These are phyloP conservation scores for Mycena latifolia DNA, from an alignment of 768 basidiomycete genomes.

Conservation along the genomic window DNA sequence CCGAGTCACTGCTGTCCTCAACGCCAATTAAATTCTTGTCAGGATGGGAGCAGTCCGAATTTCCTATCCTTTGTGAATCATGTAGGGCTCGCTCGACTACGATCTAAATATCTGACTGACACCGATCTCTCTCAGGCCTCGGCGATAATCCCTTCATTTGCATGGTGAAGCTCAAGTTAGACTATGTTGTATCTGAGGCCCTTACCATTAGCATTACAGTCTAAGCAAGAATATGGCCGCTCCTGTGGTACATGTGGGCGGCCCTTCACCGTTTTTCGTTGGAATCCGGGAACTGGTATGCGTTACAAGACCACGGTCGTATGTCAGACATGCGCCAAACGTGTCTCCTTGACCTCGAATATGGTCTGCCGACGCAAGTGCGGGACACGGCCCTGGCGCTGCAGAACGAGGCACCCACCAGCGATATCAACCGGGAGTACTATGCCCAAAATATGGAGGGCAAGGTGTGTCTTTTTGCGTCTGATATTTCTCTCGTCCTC, in stretches of 20 bases:
- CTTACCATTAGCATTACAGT: slow-evolving; percentile 58
- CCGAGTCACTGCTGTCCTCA: too few relatives aligned
- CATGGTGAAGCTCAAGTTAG: slow-evolving; percentile 71
- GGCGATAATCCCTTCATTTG: slow-evolving; percentile 93
- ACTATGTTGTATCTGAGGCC: too few relatives aligned
- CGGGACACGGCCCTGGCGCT: slow-evolving; percentile 93
- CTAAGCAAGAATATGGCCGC: slow-evolving; percentile 95
- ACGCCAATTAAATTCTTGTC: too few relatives aligned
- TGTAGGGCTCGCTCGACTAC: too few relatives aligned
- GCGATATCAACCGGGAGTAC: slow-evolving; percentile 97
- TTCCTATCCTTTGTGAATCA: slow-evolving; percentile 94
- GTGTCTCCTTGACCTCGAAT: slow-evolving; percentile 96
- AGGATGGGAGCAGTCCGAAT: slow-evolving; percentile 84
- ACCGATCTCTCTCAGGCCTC: too few relatives aligned
- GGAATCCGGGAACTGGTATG: slow-evolving; percentile 95
- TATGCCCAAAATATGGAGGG: slow-evolving; percentile 93
- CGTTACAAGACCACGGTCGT: slow-evolving; percentile 98
- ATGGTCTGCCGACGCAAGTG: slow-evolving; percentile 96
- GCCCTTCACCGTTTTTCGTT: slow-evolving; percentile 97
- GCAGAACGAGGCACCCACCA: slow-evolving; percentile 91
- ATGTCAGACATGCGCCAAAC: slow-evolving; percentile 99
- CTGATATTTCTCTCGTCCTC: slow-evolving; percentile 13
- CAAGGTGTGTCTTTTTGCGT: slow-evolving; percentile 63
- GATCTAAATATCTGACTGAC: too few relatives aligned
- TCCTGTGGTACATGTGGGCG: slow-evolving; percentile 98